Percentiles rank a stretch among this genome's conserved stretches.
phyloP scores from a whole-genome alignment of 1,139 yeast species.

The Scheffersomyces titani region DNA sequence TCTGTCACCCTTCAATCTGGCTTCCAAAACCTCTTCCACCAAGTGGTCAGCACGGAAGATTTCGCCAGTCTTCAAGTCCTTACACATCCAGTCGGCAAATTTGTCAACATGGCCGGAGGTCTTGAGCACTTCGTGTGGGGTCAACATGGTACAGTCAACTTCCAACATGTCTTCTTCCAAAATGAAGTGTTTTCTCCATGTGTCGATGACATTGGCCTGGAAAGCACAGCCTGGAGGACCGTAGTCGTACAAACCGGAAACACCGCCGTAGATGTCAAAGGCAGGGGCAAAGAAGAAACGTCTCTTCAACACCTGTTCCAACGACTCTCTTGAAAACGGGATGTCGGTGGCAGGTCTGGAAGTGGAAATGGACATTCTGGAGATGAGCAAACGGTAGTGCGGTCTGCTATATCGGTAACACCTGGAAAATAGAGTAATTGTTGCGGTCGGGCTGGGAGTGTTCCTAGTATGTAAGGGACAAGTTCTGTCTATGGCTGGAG shows the following conservation, averaged over 20 bases:
- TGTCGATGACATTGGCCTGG: conserved; percentile 91
- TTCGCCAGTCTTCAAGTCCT: conserved; percentile 93
- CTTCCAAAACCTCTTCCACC: conserved; percentile 95
- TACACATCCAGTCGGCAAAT: conserved; percentile 99
- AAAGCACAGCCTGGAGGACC: conserved; percentile 99
- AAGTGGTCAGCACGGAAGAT: conserved; percentile 98
- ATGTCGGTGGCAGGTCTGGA: conserved; percentile 18
- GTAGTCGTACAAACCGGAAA: conserved; percentile 94
- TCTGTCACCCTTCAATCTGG: conserved; percentile 93
- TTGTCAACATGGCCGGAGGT: conserved; percentile 99
- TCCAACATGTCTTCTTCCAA: conserved; percentile 98
- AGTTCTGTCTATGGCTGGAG: background rate
- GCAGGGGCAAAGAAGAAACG: conserved; percentile 98
- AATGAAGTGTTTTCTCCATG: conserved; percentile 97
- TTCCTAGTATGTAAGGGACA: background rate
- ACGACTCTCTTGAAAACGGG: conserved; percentile 76
- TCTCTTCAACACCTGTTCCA: conserved; percentile 90
- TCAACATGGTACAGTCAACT: conserved; percentile 96
- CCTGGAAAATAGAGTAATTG: background rate
- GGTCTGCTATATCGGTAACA: background rate
- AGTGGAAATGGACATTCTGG: conserved; percentile 31
- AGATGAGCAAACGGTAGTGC: background rate
- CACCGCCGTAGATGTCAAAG: conserved; percentile 97
- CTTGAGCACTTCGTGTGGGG: conserved; percentile 96
- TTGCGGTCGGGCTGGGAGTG: background rate